These are phyloP conservation scores for Chrysanthemum lavandulifolium DNA, from an alignment of 129 eudicot species.

Conservation along the genomic window DNA sequence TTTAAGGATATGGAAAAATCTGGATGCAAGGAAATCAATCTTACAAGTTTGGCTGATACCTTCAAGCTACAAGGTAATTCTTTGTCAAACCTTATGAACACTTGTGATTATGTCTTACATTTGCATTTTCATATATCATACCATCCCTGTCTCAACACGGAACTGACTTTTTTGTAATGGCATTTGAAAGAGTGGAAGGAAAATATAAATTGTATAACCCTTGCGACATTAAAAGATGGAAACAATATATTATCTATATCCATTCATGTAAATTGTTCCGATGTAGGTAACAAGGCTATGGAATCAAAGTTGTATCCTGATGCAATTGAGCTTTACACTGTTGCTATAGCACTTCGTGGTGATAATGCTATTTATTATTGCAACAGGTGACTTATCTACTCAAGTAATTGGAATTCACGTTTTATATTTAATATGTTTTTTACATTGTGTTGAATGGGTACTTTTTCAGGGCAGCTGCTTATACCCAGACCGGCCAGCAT, in stretches of 20 bases:
- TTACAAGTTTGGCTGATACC: slow-evolving; percentile 67
- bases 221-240: neutral
- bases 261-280: slow-evolving; percentile 14
- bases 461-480: slow-evolving; percentile 80
- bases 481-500: slow-evolving; percentile 57
- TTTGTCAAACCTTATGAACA: neutral
- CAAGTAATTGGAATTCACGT: neutral
- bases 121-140: slow-evolving; percentile 11
- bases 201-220: neutral
- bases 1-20: slow-evolving; percentile 68
- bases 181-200: slow-evolving; percentile 1
- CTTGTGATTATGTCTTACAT: slow-evolving; percentile 8
- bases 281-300: slow-evolving; percentile 80
- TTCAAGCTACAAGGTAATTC: slow-evolving; percentile 68
- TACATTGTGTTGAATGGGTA: slow-evolving; percentile 11
- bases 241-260: neutral
- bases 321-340: slow-evolving; percentile 81
- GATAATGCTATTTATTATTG: slow-evolving; percentile 85
- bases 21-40: slow-evolving; percentile 53
- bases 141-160: slow-evolving; percentile 9
- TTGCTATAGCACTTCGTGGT: slow-evolving; percentile 67
- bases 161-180: neutral
- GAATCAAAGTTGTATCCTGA: slow-evolving; percentile 56
- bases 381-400: slow-evolving; percentile 60
- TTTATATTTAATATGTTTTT: neutral